Conservation (phyloP, 2,329 filamentous ascomycete genomes). For the Stachybotrys chartarum region DNA sequence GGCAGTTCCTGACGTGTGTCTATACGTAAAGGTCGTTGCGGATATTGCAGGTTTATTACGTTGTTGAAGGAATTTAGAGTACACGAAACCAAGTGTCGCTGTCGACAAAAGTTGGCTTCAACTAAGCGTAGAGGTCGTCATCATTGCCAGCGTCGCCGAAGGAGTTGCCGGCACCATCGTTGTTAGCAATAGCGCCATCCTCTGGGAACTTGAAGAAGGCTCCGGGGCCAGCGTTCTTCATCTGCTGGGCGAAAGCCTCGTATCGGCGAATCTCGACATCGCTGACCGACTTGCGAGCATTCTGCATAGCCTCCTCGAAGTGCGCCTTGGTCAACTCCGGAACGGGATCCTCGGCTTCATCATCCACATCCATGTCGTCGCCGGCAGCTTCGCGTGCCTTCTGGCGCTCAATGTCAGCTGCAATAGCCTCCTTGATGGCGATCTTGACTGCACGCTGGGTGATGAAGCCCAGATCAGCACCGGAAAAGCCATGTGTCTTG, state of each 20-base stretch:
- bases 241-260: constrained; percentile 96
- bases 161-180: constrained; percentile 48
- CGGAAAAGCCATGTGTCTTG: constrained; percentile 98
- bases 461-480: constrained; percentile 98
- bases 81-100: constrained; percentile 25
- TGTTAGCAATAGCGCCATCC: constrained; percentile 60
- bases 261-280: constrained; percentile 98
- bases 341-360: constrained; percentile 84
- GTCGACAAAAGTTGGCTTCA: neutral
- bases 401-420: constrained; percentile 76
- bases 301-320: constrained; percentile 98
- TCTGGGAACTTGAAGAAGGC: constrained; percentile 97
- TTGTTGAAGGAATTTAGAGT: constrained; percentile 35
- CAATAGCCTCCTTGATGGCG: constrained; percentile 96
- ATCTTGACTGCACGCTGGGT: constrained; percentile 98
- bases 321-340: constrained; percentile 93
- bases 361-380: constrained; percentile 63
- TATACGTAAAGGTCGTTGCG: neutral
- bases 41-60: constrained; percentile 24
- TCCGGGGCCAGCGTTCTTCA: constrained; percentile 96
- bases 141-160: constrained; percentile 89
- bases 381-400: constrained; percentile 85
- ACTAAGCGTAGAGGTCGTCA: constrained; percentile 92
- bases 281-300: constrained; percentile 85
- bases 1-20: neutral